A percentile compares a stretch with the other conserved stretches of the same genome.
Conservation (phyloP, 2,329 filamentous ascomycete genomes). For the Calonectria crousiana region DNA sequence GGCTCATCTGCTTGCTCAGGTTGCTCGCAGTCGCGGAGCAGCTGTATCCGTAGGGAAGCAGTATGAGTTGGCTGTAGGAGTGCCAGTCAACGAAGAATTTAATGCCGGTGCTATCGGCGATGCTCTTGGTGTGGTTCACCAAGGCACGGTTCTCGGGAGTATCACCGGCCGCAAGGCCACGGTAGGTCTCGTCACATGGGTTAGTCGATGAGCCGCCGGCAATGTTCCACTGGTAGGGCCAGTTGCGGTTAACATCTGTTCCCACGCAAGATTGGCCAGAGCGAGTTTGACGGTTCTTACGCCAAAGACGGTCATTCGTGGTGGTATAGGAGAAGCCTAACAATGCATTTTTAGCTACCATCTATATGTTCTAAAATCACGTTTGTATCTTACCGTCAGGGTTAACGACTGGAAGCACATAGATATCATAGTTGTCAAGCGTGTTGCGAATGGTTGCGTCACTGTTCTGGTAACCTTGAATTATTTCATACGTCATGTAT, state of each 20-base stretch:
- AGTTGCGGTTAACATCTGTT: constrained; percentile 71
- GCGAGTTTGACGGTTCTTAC: constrained; percentile 67
- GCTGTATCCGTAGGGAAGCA: neutral
- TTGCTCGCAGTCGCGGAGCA: neutral
- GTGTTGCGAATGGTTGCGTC: neutral
- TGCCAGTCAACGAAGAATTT: neutral
- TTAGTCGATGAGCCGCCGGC: constrained; percentile 63
- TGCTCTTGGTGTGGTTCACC: constrained; percentile 3
- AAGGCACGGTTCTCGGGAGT: constrained; percentile 27
- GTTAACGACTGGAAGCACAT: neutral
- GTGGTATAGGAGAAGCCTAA: constrained; percentile 55
- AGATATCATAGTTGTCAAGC: constrained; percentile 1
- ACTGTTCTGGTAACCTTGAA: neutral
- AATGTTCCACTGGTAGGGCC: constrained; percentile 66
- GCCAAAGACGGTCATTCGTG: constrained; percentile 69
- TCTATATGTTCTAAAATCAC: neutral
- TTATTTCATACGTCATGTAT: neutral
- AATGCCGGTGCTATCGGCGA: neutral
- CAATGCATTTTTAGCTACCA: neutral
- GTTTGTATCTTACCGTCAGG: neutral
- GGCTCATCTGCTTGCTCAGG: neutral
- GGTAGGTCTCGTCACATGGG: constrained; percentile 64
- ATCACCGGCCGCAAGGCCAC: constrained; percentile 57
- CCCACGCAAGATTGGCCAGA: constrained; percentile 59
- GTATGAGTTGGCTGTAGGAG: neutral